Base-by-base conservation (phyloP, 2,329 filamentous ascomycete genomes). In the Alternaria triticina region DNA sequence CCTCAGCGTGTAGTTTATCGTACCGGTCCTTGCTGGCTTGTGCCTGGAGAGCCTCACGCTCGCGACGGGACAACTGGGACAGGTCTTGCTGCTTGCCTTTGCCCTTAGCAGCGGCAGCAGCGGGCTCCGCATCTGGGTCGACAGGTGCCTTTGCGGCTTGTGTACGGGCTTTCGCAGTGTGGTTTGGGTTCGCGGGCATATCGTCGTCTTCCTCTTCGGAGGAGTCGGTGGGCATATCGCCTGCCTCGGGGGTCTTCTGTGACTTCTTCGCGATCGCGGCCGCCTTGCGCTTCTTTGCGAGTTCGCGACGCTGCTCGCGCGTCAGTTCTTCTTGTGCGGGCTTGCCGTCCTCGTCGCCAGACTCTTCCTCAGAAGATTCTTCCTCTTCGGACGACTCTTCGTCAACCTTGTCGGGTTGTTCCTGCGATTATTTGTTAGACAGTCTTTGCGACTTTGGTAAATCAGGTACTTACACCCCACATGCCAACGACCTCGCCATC, bases 181-280 rank as follows among this genome's bases (percentile, higher is more conserved):
- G 94, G 83, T 97, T 97, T 17, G 95, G 94, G 83, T 97, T 97
- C 65, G 91, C 92, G 59, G 93, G 94, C 88, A 92, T 90, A 66
- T 88, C 86, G 20, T 86, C 85, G 13, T 86, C 85, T 51, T 88
- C 86, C 33, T 88, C 86, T 52, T 88, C 87, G 17, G 87, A 87
- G 5, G 88, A 89, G 68, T 89, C 91, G 6, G 93, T 87, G 4
- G 94, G 95, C 70, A 98, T 81, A 77, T 98, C 95, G 72, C 95
- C 95, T 9, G 94, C 91, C 75, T 93, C 90, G 27, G 94, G 90
- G 30, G 87, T 84, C 62, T 88, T 88, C 65, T 88, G 86, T 79
- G 90, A 90, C 81, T 91, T 89, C 77, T 87, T 90, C 58, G 91
- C 91, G 77, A 94, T 91, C 70, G 94, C 95, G 22, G 94, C 94